Percentiles rank a stretch among this genome's conserved stretches.
These are phyloP conservation scores for Cercospora citrullina DNA, from an alignment of 2,329 filamentous ascomycete species.

Conservation along the genomic window DNA sequence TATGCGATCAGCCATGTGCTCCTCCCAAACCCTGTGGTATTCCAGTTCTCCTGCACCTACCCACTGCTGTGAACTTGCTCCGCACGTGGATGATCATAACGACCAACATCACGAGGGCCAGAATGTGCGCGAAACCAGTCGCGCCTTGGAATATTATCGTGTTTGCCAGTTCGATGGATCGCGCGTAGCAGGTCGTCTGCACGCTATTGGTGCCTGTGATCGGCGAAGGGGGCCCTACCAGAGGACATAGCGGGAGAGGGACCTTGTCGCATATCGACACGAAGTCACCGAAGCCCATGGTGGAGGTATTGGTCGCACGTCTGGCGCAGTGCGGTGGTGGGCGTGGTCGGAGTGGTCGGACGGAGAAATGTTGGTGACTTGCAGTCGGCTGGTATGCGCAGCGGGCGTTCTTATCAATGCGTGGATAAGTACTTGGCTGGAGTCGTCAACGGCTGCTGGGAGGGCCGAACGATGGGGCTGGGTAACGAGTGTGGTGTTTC, in stretches of 20 bases:
- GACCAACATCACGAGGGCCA: slow-evolving; percentile 86
- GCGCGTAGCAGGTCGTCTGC: slow-evolving; percentile 86
- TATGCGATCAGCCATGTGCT: slow-evolving; percentile 14
- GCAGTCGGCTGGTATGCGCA: slow-evolving; percentile 8
- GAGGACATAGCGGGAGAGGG: slow-evolving; percentile 81
- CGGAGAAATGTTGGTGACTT: slow-evolving; percentile 11
- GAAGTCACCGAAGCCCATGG: slow-evolving; percentile 91
- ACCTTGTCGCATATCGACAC: slow-evolving; percentile 80
- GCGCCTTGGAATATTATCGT: slow-evolving; percentile 98
- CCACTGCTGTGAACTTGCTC: slow-evolving; percentile 97
- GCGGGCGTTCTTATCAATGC: slow-evolving; percentile 7
- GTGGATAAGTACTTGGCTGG: slow-evolving; percentile 9
- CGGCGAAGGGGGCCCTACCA: slow-evolving; percentile 72
- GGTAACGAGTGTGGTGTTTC: slow-evolving; percentile 15
- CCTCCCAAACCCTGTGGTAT: not conserved
- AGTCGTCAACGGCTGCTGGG: slow-evolving; percentile 9
- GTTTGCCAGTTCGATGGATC: slow-evolving; percentile 94
- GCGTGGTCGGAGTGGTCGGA: slow-evolving; percentile 5
- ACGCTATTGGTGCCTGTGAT: slow-evolving; percentile 68
- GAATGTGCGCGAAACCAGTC: slow-evolving; percentile 87
- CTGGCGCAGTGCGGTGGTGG: slow-evolving; percentile 4
- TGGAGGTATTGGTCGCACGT: slow-evolving; percentile 36
- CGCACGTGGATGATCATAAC: slow-evolving; percentile 97
- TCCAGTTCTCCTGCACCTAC: slow-evolving; percentile 53
- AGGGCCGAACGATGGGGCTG: slow-evolving; percentile 8